These are phyloP conservation scores for Acanthamoeba healyi DNA, from an alignment of 208 protist species.

Conservation along the genomic window DNA sequence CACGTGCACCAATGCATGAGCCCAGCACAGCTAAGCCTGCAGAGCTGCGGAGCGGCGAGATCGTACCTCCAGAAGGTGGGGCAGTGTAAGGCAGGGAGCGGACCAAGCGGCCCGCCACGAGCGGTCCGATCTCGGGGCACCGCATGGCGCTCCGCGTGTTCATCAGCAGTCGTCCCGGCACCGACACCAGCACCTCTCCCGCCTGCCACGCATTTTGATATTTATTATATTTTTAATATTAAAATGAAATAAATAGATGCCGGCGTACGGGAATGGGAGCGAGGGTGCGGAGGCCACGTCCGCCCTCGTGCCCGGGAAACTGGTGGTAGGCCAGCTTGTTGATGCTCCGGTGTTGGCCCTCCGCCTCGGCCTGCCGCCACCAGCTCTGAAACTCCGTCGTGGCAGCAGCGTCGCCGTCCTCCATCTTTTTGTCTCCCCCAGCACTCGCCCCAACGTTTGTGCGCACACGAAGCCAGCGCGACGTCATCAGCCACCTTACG, in stretches of 20 bases:
- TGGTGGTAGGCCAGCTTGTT: background rate
- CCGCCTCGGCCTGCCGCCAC: background rate
- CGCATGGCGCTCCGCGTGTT: conserved; percentile 42
- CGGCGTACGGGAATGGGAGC: background rate
- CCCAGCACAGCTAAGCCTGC: background rate
- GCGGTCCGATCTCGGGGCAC: background rate
- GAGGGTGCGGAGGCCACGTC: background rate
- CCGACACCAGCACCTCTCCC: conserved; percentile 16
- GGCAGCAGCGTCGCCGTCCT: no score
- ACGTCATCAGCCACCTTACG: background rate
- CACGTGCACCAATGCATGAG: background rate
- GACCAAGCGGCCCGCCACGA: conserved; percentile 10
- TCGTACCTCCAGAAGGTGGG: background rate
- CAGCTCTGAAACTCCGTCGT: background rate
- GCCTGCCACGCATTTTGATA: background rate
- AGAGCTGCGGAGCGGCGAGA: background rate
- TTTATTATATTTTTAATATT: background rate
- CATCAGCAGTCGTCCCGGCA: conserved; percentile 20
- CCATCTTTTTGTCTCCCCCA: background rate
- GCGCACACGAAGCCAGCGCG: no score
- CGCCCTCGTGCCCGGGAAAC: background rate
- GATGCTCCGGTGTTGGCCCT: background rate
- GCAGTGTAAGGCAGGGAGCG: conserved; percentile 25
- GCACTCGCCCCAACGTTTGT: no score
- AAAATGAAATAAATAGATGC: background rate